These are phyloP conservation scores for Trypanosoma scelopori DNA, from an alignment of 208 protist species.

Conservation along the genomic window DNA sequence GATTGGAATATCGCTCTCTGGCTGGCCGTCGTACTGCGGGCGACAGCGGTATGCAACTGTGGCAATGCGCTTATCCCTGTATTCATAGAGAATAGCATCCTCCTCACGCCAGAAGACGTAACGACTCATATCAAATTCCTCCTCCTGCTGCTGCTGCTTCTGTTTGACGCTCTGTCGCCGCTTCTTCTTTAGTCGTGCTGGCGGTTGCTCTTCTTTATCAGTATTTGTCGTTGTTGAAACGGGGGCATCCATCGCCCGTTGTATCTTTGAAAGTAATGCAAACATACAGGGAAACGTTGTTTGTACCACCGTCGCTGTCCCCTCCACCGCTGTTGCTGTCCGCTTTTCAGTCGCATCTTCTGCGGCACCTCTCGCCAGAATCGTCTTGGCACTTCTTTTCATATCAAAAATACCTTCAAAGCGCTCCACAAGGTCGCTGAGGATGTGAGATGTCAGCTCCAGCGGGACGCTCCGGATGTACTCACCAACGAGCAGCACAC, in stretches of 20 bases:
- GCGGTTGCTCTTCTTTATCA: neutral
- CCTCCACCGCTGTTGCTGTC: slow-evolving; percentile 1
- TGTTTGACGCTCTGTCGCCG: slow-evolving; percentile 11
- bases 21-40: slow-evolving; percentile 83
- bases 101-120: slow-evolving; percentile 91
- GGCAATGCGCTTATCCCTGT: slow-evolving; percentile 83
- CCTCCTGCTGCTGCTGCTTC: slow-evolving; percentile 15
- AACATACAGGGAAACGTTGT: slow-evolving; percentile 65
- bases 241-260: slow-evolving; percentile 68
- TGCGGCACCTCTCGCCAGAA: no score
- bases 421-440: slow-evolving; percentile 56
- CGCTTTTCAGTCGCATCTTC: no score
- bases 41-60: slow-evolving; percentile 78
- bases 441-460: slow-evolving; percentile 75
- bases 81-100: slow-evolving; percentile 70
- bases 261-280: slow-evolving; percentile 86
- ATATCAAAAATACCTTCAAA: slow-evolving; percentile 32
- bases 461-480: slow-evolving; percentile 86
- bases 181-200: slow-evolving; percentile 16
- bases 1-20: slow-evolving; percentile 77
- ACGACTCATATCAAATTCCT: slow-evolving; percentile 47
- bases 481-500: slow-evolving; percentile 72
- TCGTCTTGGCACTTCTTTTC: neutral
- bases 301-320: slow-evolving; percentile 22
- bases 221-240: slow-evolving; percentile 14